Percentiles rank a stretch among this genome's conserved stretches.
Evolutionary conservation across 2,329 filamentous ascomycete species (phyloP).

Genomic region (Trichoderma lentiforme): DNA sequence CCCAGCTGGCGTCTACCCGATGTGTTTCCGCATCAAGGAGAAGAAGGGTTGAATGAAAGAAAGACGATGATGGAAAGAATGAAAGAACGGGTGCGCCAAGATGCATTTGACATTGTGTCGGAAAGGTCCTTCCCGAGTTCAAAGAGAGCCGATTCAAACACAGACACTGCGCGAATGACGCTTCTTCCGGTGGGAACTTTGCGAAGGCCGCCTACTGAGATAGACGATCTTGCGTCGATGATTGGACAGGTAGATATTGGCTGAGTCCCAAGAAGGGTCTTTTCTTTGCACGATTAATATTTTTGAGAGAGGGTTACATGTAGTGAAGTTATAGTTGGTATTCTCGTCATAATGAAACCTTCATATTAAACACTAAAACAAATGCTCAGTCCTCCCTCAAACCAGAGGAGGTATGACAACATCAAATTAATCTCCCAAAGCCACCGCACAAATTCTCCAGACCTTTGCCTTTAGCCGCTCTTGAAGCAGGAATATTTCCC

Average conservation of each 20-base stretch:
- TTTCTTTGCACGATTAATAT: neutral
- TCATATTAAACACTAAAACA: neutral
- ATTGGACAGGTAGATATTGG: neutral
- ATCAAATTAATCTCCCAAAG: neutral
- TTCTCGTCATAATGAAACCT: neutral
- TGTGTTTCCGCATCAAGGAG: too few relatives aligned
- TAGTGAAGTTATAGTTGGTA: too few relatives aligned
- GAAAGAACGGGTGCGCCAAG: neutral
- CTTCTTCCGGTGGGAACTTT: neutral
- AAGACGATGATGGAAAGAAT: neutral
- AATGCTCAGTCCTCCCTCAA: neutral
- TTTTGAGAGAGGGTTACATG: neutral
- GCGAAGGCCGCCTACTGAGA: neutral
- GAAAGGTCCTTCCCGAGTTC: neutral
- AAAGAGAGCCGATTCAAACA: neutral
- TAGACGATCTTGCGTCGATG: neutral
- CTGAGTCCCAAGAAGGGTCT: neutral
- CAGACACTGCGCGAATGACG: neutral
- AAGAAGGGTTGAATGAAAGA: too few relatives aligned
- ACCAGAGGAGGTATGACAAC: neutral
- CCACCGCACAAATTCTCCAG: neutral
- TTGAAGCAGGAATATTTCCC: slow-evolving; percentile 53
- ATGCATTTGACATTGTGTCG: neutral
- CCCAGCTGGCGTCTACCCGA: neutral
- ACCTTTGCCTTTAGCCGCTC: neutral